phyloP scores from a whole-genome alignment of 495 filamentous ascomycete genomes.

The Xylaria grammica region DNA sequence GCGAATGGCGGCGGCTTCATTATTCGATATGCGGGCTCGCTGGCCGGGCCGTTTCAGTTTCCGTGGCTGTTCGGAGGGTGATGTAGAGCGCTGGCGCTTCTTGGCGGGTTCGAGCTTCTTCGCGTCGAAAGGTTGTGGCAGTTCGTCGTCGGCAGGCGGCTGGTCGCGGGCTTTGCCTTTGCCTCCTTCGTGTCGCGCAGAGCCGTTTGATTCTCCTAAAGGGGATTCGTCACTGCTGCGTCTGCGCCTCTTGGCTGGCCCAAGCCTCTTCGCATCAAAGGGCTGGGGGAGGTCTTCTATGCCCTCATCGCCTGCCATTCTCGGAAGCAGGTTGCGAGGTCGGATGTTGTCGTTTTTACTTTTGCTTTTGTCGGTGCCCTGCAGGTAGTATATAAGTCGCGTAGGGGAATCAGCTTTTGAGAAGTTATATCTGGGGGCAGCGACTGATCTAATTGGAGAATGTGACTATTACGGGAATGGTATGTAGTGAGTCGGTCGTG shows the following conservation, averaged over 20 bases:
- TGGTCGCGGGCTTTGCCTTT: constrained; percentile 17
- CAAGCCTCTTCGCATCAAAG: constrained; percentile 48
- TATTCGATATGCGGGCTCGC: constrained; percentile 74
- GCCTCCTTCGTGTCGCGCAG: constrained; percentile 25
- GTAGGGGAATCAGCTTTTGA: no score
- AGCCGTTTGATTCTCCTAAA: constrained; percentile 1
- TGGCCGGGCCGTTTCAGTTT: constrained; percentile 88
- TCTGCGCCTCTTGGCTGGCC: constrained; percentile 43
- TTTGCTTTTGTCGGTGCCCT: background rate
- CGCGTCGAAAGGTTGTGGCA: constrained; percentile 63
- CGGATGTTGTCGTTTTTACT: background rate
- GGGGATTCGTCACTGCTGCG: constrained; percentile 24
- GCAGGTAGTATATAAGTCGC: no score
- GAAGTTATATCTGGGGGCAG: no score
- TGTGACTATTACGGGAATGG: no score
- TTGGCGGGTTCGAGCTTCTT: constrained; percentile 60
- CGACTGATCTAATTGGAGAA: no score
- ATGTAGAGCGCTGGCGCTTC: constrained; percentile 51
- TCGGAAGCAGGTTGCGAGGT: background rate
- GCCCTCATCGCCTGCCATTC: constrained; percentile 36
- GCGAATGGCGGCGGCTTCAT: constrained; percentile 70
- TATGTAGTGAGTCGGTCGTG: no score
- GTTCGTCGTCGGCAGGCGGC: constrained; percentile 40
- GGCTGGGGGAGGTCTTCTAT: constrained; percentile 41
- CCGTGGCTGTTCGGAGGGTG: constrained; percentile 56